These are phyloP conservation scores for Sordariomycetes sp. DNA, from an alignment of 2,329 filamentous ascomycete species.

Conservation along the genomic window DNA sequence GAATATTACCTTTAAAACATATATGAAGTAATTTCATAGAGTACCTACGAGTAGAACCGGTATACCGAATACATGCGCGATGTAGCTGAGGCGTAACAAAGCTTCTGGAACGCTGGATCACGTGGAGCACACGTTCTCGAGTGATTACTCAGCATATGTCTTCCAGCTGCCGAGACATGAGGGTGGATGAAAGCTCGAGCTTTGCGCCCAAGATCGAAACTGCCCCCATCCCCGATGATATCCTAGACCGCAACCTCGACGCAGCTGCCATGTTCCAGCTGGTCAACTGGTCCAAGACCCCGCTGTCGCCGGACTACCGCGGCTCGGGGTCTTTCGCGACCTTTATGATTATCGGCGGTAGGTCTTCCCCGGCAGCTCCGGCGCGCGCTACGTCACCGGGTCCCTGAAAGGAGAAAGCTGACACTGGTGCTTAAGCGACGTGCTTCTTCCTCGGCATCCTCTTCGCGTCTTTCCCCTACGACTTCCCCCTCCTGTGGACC, in stretches of 20 bases:
- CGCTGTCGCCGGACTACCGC: constrained; percentile 44
- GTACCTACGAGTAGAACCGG: no score
- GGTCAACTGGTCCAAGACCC: constrained; percentile 46
- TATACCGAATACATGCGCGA: no score
- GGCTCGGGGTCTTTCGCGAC: constrained; percentile 75
- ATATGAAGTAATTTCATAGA: no score
- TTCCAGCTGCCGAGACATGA: not conserved
- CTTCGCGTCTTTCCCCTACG: constrained; percentile 94
- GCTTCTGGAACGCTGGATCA: not conserved
- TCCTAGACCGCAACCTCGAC: not conserved
- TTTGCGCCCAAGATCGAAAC: not conserved
- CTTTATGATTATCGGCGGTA: constrained; percentile 93
- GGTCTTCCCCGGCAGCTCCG: constrained; percentile 24
- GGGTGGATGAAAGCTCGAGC: not conserved
- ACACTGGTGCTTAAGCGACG: constrained; percentile 43
- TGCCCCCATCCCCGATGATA: constrained; percentile 7
- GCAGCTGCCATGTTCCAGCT: constrained; percentile 13
- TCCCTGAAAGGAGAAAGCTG: not conserved
- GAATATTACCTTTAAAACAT: no score
- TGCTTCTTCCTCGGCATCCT: constrained; percentile 98
- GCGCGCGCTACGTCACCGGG: not conserved
- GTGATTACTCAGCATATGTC: not conserved
- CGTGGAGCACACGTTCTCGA: not conserved
- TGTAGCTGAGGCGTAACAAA: no score
- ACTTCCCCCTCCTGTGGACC: constrained; percentile 80